These are phyloP conservation scores for Petunia secreta DNA, from an alignment of 257 asterid species.

Conservation along the genomic window DNA sequence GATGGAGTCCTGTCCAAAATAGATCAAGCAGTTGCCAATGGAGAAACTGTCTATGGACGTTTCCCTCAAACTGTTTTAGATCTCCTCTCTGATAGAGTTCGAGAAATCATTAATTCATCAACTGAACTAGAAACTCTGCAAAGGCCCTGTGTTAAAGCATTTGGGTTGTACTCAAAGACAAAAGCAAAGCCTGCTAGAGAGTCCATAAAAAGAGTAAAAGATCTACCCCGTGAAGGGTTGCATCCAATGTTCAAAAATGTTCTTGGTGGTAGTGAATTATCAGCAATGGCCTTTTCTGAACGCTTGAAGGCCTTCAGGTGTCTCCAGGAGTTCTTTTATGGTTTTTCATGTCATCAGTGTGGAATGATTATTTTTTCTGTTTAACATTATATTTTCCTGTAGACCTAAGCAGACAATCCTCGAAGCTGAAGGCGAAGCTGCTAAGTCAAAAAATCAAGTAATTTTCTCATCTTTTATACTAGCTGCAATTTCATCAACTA, in stretches of 20 bases:
- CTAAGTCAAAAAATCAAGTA: constrained; percentile 80
- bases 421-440: constrained; percentile 96
- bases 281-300: constrained; percentile 94
- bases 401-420: constrained; percentile 93
- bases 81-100: constrained; percentile 84
- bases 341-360: not conserved
- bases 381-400: constrained; percentile 30
- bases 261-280: constrained; percentile 72
- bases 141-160: constrained; percentile 73
- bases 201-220: constrained; percentile 80
- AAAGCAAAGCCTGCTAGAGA: constrained; percentile 86
- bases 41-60: constrained; percentile 90
- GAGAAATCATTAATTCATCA: constrained; percentile 76
- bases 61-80: constrained; percentile 85
- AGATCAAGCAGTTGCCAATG: constrained; percentile 68
- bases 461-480: constrained; percentile 21
- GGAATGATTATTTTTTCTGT: constrained; percentile 17
- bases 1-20: constrained; percentile 64
- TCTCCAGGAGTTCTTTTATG: constrained; percentile 21
- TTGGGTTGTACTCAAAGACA: constrained; percentile 71
- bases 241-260: constrained; percentile 77
- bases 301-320: constrained; percentile 83
- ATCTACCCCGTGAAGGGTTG: constrained; percentile 82
- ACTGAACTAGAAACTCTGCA: constrained; percentile 67
- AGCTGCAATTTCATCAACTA: not conserved